Conservation (phyloP, 495 filamentous ascomycete genomes). For the Tuber melanosporum region DNA sequence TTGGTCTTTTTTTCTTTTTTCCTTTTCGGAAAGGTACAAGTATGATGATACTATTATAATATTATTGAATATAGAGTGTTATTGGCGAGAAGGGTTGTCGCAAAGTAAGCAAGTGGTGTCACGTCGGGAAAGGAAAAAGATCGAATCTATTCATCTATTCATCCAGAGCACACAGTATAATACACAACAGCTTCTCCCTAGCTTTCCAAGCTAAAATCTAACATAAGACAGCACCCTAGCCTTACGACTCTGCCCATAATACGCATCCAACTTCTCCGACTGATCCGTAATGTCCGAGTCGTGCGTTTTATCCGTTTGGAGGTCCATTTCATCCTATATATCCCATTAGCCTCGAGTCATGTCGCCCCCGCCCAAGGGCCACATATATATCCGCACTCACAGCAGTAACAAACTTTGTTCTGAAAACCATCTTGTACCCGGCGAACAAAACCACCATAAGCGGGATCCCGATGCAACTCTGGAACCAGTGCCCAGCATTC, state of each 20-base stretch:
- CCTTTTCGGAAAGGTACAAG: no score
- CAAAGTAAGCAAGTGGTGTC: not conserved
- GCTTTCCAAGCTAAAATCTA: conserved; percentile 10
- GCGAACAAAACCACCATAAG: conserved; percentile 12
- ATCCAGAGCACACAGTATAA: not conserved
- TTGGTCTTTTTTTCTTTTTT: no score
- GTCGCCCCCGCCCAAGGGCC: not conserved
- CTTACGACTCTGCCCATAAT: conserved; percentile 14
- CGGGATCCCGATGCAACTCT: conserved; percentile 23
- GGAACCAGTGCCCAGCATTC: conserved; percentile 9
- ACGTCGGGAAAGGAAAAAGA: not conserved
- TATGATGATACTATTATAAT: no score
- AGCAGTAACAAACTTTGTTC: conserved; percentile 9
- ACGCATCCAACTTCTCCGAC: conserved; percentile 17
- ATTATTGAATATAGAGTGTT: not conserved
- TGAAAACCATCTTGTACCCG: conserved; percentile 12
- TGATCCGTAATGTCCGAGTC: conserved; percentile 20
- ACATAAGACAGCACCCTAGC: conserved; percentile 20
- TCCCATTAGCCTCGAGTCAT: not conserved
- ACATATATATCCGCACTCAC: conserved; percentile 1
- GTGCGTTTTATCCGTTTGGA: conserved; percentile 10
- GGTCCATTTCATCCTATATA: conserved; percentile 17
- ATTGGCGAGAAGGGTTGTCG: not conserved
- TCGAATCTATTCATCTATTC: not conserved
- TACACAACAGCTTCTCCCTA: not conserved